Base-by-base conservation (phyloP, 2,329 filamentous ascomycete species). In the Xylariaceae sp. region DNA sequence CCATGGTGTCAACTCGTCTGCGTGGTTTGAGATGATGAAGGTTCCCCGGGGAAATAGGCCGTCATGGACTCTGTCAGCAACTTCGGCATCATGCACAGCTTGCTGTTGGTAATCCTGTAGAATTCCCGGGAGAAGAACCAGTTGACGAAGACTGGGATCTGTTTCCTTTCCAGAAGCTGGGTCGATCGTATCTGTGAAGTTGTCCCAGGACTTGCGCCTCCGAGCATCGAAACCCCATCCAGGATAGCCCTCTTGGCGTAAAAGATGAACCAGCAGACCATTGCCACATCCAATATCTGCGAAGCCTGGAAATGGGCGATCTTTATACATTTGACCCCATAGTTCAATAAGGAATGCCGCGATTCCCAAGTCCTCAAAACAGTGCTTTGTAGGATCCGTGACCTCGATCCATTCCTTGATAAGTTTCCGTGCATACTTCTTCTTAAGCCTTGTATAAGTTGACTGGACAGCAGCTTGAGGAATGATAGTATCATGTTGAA, bases 221-320 rank as follows among this genome's bases (percentile, higher is more conserved):
- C 93, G 82, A 0, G 93, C 95, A 73, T 99, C 95, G 68, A 98
- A 96, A 0, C 95, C 95, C 85, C 89, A 96, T 19, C 95, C 95
- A 0, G 71, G 65, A 73, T 92, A 98, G 9, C 92, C 92, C 75
- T 98, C 93, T 57, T 82, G 77, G 12, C 87, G 81, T 4, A 99
- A 82, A 33, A 99, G 84, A 69, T 96, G 85, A 6, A 96, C 91
- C 1, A 99, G 82, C 3, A 99, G 79, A 1, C 95, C 95, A 69
- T 98, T 99, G 2, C 95, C 95, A 70, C 95, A 98, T 4, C 94
- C 95, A 41, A 99, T 92, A 69, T 99, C 95, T 17, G 97, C 90
- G 68, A 98, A 99, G 0, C 94, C 93, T 0, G 92, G 91, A 66
- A 96, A 97, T 0, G 64, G 59, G 0, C 44, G 56, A 37, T 70